A percentile compares a stretch with the other conserved stretches of the same genome.
phyloP scores from a whole-genome alignment of 2,329 filamentous ascomycete species.

The Pestalotiopsis fici region DNA sequence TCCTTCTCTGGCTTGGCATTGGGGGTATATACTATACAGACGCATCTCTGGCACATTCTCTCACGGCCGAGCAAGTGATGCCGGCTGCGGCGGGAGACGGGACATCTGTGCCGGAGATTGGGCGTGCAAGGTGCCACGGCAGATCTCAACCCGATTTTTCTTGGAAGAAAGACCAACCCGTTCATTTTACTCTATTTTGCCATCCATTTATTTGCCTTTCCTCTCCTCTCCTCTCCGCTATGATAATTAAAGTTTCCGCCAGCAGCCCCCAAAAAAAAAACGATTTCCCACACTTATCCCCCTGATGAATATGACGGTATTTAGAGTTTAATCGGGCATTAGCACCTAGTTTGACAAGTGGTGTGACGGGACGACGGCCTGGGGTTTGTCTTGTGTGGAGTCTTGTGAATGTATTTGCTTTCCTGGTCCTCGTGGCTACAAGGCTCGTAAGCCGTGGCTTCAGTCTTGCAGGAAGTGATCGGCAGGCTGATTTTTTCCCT shows the following conservation, averaged over 20 bases:
- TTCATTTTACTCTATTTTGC: not conserved
- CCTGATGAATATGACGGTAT: not conserved
- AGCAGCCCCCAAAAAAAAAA: too few species aligned
- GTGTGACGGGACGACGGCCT: not conserved
- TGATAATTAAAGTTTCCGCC: not conserved
- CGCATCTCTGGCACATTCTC: not conserved
- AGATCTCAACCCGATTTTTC: not conserved
- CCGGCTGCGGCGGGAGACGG: not conserved
- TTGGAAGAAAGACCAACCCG: not conserved
- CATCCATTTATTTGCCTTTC: not conserved
- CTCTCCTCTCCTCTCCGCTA: not conserved
- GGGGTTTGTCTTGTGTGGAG: not conserved
- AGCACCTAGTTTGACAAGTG: not conserved
- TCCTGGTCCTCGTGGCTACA: not conserved
- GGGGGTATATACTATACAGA: not conserved
- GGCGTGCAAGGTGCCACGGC: not conserved
- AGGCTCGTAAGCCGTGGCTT: not conserved
- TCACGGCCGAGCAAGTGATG: not conserved
- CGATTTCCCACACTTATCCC: conserved; percentile 3
- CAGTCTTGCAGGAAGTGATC: not conserved
- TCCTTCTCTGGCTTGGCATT: not conserved
- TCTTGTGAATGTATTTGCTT: not conserved
- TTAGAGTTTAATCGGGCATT: conserved; percentile 2
- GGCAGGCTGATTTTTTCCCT: not conserved
- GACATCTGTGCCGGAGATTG: not conserved